A percentile compares a stretch with the other conserved stretches of the same genome.
These are phyloP conservation scores for Mesembryanthemum crystallinum DNA, from an alignment of 148 eudicot genomes.

Conservation along the genomic window DNA sequence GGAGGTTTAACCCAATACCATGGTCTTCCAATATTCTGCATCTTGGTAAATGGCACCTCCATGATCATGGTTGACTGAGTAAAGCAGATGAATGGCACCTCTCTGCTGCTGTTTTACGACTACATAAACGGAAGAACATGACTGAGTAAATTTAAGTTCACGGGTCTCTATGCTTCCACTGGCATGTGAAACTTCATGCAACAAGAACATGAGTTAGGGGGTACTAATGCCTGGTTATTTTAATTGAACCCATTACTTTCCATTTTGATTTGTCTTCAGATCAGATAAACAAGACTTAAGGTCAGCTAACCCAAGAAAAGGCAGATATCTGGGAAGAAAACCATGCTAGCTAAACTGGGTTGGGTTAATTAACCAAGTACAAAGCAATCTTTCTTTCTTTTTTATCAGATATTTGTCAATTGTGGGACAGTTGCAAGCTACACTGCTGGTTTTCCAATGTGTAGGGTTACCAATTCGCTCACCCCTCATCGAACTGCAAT, in stretches of 20 bases:
- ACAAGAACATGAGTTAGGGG: neutral
- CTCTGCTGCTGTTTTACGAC: conserved; percentile 8
- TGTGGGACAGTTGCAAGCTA: too few relatives aligned
- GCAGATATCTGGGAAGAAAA: too few relatives aligned
- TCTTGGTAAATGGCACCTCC: conserved; percentile 27
- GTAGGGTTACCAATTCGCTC: too few relatives aligned
- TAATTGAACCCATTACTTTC: too few relatives aligned
- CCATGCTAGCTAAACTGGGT: too few relatives aligned
- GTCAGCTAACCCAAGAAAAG: too few relatives aligned
- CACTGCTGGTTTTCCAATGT: too few relatives aligned
- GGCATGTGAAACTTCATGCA: conserved; percentile 4
- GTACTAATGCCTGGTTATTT: neutral
- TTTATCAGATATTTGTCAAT: too few relatives aligned
- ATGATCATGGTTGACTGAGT: conserved; percentile 17
- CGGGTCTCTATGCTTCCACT: neutral
- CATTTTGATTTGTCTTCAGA: neutral
- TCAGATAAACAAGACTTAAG: neutral
- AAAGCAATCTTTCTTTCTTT: too few relatives aligned
- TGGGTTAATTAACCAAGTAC: too few relatives aligned
- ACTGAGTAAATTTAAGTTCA: conserved; percentile 8
- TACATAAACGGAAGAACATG: conserved; percentile 16
- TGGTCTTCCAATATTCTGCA: conserved; percentile 19
- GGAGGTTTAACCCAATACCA: conserved; percentile 16
- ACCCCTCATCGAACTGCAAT: too few relatives aligned
- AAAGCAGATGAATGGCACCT: neutral